Evolutionary conservation across 2,329 filamentous ascomycete genomes (phyloP), one percentile per base, ranked within the genome.

Genomic region (Pseudogymnoascus sp.): DNA sequence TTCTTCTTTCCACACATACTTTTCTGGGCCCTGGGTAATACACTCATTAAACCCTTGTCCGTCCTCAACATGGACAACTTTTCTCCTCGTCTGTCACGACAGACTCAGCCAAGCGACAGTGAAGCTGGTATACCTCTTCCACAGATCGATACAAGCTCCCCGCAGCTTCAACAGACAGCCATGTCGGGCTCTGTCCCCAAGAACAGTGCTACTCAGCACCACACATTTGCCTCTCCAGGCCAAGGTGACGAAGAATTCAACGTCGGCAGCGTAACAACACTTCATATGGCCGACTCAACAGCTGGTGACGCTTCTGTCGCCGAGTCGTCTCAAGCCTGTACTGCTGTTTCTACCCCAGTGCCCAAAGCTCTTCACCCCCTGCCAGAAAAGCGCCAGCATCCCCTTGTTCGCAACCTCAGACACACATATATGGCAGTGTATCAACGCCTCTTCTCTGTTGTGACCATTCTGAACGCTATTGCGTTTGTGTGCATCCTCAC

Each of bases 381-480:
- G 14, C 59, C 59, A 14, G 10, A 12, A 42, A 61, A 61, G 14
- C 18, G 59, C 39, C 59, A 61, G 34, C 36, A 26, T 4, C 59
- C 59, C 34, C 16, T 39, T 16, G 11, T 69, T 61, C 65, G 65
- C 42, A 67, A 65, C 18, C 54, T 65, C 2, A 63, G 69, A 61
- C 69, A 71, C 62, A 67, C 68, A 31, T 72, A 82, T 64, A 77
- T 84, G 70, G 81, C 81, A 63, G 77, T 80, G 26, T 86, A 86
- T 68, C 79, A 83, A 21, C 78, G 80, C 4, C 78, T 86, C 7
- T 85, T 86, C 72, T 79, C 80, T 45, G 61, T 84, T 8, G 75
- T 83, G 31, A 78, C 81, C 65, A 67, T 84, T 39, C 70, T 75
- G 66, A 86, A 86, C 67, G 68, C 80, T 61, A 70, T 77, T 67